A percentile compares a stretch with the other conserved stretches of the same genome.
Evolutionary conservation across 2,329 filamentous ascomycete species (phyloP).

Genomic region (Nannizziopsis arthrosporioides): DNA sequence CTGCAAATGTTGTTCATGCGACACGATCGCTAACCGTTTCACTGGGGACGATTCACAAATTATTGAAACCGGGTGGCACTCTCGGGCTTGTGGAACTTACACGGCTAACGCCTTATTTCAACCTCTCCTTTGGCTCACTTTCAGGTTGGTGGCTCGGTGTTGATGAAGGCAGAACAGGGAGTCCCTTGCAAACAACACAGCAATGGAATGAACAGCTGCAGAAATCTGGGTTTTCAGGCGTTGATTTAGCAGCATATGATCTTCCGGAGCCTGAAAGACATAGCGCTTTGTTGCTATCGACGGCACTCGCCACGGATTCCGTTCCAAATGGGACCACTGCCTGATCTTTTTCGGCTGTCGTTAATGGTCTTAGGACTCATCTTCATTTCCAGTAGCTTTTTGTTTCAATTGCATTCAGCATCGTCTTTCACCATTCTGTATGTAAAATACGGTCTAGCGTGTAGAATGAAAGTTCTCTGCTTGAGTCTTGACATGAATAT

Average conservation of each 20-base stretch:
- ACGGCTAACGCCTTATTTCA: conserved; percentile 16
- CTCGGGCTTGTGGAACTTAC: conserved; percentile 33
- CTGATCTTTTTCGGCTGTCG: no score
- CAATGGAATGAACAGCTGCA: conserved; percentile 8
- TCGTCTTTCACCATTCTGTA: no score
- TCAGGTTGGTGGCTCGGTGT: conserved; percentile 21
- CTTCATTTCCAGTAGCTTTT: no score
- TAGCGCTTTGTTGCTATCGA: no score
- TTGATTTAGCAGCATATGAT: not conserved
- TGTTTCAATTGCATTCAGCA: no score
- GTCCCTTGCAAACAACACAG: not conserved
- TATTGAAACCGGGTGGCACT: conserved; percentile 39
- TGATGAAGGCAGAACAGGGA: conserved; percentile 6
- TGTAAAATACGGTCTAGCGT: no score
- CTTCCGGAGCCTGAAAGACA: no score
- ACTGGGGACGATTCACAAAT: conserved; percentile 25
- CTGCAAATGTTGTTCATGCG: conserved; percentile 32
- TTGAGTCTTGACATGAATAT: no score
- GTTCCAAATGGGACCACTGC: no score
- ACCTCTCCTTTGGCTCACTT: conserved; percentile 24
- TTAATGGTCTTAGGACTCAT: no score
- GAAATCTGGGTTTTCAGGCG: conserved; percentile 7
- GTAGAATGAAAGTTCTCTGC: no score
- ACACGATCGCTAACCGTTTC: conserved; percentile 20
- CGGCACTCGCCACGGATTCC: no score